Percentiles rank a stretch among this genome's conserved stretches.
These are phyloP conservation scores for Periconia digitata DNA, from an alignment of 2,329 filamentous ascomycete genomes.

Conservation along the genomic window DNA sequence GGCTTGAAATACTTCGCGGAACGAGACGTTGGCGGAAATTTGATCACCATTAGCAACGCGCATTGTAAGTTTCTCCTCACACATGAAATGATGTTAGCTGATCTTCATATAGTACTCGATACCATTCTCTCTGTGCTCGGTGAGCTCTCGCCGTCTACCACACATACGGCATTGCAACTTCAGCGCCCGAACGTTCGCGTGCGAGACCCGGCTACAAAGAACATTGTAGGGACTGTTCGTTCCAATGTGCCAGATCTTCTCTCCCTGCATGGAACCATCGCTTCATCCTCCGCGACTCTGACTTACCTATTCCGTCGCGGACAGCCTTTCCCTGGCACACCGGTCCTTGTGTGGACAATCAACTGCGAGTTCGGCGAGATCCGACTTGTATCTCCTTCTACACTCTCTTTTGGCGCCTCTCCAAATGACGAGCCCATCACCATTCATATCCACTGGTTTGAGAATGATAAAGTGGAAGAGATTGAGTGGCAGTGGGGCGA, in stretches of 20 bases:
- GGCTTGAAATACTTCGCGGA: slow-evolving; percentile 54
- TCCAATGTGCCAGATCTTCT: slow-evolving; percentile 52
- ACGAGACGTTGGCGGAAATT: slow-evolving; percentile 45
- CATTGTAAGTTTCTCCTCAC: slow-evolving; percentile 21
- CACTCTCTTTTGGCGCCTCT: slow-evolving; percentile 16
- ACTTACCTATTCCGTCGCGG: slow-evolving; percentile 52
- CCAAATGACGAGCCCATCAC: slow-evolving; percentile 39
- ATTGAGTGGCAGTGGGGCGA: slow-evolving; percentile 48
- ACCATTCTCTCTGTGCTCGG: slow-evolving; percentile 51
- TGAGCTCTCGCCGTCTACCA: slow-evolving; percentile 40
- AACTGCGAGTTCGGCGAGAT: slow-evolving; percentile 47
- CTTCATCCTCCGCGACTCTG: slow-evolving; percentile 44
- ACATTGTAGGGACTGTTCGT: slow-evolving; percentile 27
- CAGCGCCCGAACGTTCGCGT: slow-evolving; percentile 47
- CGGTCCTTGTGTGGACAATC: slow-evolving; percentile 53
- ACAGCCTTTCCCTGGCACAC: slow-evolving; percentile 52
- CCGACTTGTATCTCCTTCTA: slow-evolving; percentile 28
- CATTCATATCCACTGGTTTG: slow-evolving; percentile 56
- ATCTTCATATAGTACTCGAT: slow-evolving; percentile 38
- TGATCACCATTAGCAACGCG: slow-evolving; percentile 37
- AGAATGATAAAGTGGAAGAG: slow-evolving; percentile 48
- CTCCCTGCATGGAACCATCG: slow-evolving; percentile 36
- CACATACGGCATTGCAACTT: slow-evolving; percentile 48
- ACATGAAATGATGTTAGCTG: background rate
- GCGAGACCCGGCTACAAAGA: slow-evolving; percentile 16